These are phyloP conservation scores for Picea glauca DNA, from an alignment of 75 land plant genomes.

Conservation along the genomic window DNA sequence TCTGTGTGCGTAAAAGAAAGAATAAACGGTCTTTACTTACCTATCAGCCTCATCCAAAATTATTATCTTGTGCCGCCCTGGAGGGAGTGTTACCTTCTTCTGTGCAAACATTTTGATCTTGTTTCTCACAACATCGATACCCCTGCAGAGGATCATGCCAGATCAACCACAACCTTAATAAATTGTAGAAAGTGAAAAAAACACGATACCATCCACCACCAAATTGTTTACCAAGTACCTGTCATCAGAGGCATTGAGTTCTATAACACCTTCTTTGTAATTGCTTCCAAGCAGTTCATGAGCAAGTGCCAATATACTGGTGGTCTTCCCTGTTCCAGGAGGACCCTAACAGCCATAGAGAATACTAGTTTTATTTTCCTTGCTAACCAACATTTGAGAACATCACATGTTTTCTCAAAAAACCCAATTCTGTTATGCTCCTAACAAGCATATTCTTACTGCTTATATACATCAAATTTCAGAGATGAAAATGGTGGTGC, in stretches of 20 bases:
- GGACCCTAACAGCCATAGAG: too few relatives aligned
- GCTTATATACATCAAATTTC: background rate
- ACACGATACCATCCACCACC: background rate
- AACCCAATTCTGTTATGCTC: too few relatives aligned
- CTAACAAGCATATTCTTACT: too few relatives aligned
- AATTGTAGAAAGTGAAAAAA: background rate
- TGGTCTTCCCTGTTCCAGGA: constrained; percentile 42
- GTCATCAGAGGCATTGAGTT: constrained; percentile 98
- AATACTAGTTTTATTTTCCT: too few relatives aligned
- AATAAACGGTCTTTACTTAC: constrained; percentile 18
- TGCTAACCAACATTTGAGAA: too few relatives aligned
- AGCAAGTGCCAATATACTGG: constrained; percentile 90
- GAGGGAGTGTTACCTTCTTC: constrained; percentile 89
- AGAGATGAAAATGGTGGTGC: background rate
- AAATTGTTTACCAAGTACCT: constrained; percentile 30
- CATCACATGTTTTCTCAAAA: too few relatives aligned
- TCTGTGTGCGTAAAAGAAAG: too few relatives aligned
- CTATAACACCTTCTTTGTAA: constrained; percentile 86
- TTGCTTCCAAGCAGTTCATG: constrained; percentile 88
- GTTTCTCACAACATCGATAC: constrained; percentile 97
- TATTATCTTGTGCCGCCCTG: constrained; percentile 87
- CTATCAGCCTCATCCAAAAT: constrained; percentile 99
- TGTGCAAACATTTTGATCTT: constrained; percentile 99
- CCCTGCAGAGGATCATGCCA: constrained; percentile 20
- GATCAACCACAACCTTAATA: background rate